These are phyloP conservation scores for Globisporangium polare DNA, from an alignment of 352 stramenopile genomes.

Conservation along the genomic window DNA sequence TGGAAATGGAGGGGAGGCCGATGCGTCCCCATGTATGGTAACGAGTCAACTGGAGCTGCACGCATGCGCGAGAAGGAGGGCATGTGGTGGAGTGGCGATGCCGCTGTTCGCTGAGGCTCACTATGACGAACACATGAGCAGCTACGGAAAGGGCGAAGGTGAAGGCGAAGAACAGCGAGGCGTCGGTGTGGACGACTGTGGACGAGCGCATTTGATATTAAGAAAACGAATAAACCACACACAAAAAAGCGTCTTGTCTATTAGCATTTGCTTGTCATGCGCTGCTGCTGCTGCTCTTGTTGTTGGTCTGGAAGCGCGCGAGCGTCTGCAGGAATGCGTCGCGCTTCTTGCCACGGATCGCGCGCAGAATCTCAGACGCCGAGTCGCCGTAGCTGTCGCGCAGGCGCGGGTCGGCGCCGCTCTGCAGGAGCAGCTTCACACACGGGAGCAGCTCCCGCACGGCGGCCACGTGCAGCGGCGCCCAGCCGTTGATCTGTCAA, in stretches of 20 bases:
- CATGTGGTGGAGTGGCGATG: not conserved
- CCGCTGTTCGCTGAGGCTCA: not conserved
- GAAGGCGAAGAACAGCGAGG: not conserved
- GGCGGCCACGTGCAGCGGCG: slow-evolving; percentile 59
- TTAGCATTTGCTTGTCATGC: too few relatives aligned
- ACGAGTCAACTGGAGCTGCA: slow-evolving; percentile 10
- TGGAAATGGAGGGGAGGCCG: not conserved
- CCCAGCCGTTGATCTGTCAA: slow-evolving; percentile 56
- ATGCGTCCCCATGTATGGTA: slow-evolving; percentile 8
- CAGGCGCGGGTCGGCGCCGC: slow-evolving; percentile 33
- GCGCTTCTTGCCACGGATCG: slow-evolving; percentile 40
- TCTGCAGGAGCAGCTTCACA: slow-evolving; percentile 40
- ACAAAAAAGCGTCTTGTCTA: too few relatives aligned
- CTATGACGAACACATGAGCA: not conserved
- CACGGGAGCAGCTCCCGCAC: slow-evolving; percentile 44
- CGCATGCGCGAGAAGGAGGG: not conserved
- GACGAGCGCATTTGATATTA: slow-evolving; percentile 3
- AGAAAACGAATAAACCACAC: slow-evolving; percentile 1
- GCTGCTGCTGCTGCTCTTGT: not conserved
- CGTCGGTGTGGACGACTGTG: not conserved
- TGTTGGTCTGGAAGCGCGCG: slow-evolving; percentile 19
- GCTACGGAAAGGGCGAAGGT: too few relatives aligned
- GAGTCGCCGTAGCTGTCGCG: slow-evolving; percentile 56
- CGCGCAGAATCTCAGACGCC: slow-evolving; percentile 30
- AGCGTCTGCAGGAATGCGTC: slow-evolving; percentile 40